Base-by-base conservation (phyloP, 306 rosid genomes). In the Begonia masoniana region DNA sequence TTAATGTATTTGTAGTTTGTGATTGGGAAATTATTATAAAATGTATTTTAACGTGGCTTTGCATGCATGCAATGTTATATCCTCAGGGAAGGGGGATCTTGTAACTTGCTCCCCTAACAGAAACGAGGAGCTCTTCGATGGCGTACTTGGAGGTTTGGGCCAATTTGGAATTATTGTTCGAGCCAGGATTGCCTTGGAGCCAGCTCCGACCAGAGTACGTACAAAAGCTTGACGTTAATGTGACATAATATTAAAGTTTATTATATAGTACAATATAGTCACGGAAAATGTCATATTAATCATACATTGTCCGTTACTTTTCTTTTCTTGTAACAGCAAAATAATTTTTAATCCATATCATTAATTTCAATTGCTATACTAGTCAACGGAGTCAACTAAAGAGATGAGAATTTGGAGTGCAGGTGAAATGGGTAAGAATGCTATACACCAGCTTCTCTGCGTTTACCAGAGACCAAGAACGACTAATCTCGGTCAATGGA, bases 91-190 rank as follows among this genome's bases (percentile, higher is more conserved):
- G 63, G 96, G 99, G 8, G 93, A 92, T 9, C 7, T 54, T 0
- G 65, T 83, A 51, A 86, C 96, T 23, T 86, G 96, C 63, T 86
- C 96, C 1, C 17, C 71, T 2, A 51, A 46, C 14, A 68, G 51
- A 0, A 70, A 64, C 23, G 57, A 84, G 1, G 81, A 79, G 15
- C 78, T 92, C 51, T 92, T 86, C 68, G 49, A 78, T 50, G 76
- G 71, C 0, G 93, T 70, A 39, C 88, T 92, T 13, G 96, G 99
- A 63, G 99, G 99, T 45, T 67, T 92, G 56, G 99, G 99, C 4
- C 96, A 92, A 65, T 83, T 92, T 69, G 95, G 99, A 1, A 52
- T 92, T 2, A 86, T 92, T 57, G 77, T 86, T 39, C 71, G 99
- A 67, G 99, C 95, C 58, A 83, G 93, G 66, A 81, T 92, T 52